A percentile compares a stretch with the other conserved stretches of the same genome.
Conservation (phyloP, 2,329 filamentous ascomycete genomes). For the Emericellopsis atlantica region DNA sequence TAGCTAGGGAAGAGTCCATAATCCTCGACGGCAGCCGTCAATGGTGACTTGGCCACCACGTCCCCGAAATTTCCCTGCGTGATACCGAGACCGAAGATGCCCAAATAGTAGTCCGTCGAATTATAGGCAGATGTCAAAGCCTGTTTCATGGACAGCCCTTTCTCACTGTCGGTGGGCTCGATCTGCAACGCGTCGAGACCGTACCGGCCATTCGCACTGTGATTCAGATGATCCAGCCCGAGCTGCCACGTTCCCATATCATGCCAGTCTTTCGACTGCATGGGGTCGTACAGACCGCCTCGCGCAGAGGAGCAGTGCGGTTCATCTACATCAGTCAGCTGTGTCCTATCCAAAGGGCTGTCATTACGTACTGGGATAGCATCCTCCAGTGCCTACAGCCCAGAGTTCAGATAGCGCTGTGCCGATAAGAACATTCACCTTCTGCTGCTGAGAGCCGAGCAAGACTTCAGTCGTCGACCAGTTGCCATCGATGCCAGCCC, state of each 20-base stretch:
- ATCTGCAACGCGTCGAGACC: slow-evolving; percentile 37
- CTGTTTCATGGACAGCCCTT: slow-evolving; percentile 26
- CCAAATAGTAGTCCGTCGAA: slow-evolving; percentile 40
- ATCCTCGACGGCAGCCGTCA: slow-evolving; percentile 45
- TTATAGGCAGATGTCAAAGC: slow-evolving; percentile 40
- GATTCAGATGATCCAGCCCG: slow-evolving; percentile 44
- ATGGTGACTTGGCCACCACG: slow-evolving; percentile 33
- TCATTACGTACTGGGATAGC: slow-evolving; percentile 28
- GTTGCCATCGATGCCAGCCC: slow-evolving; percentile 53
- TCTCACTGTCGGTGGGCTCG: slow-evolving; percentile 16
- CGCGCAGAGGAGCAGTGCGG: slow-evolving; percentile 40
- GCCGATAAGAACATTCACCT: slow-evolving; percentile 37
- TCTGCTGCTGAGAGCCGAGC: slow-evolving; percentile 25
- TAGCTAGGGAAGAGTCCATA: slow-evolving; percentile 54
- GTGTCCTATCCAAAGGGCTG: not conserved
- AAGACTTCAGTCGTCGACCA: slow-evolving; percentile 58
- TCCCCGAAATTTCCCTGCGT: slow-evolving; percentile 37
- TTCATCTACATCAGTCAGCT: slow-evolving; percentile 20
- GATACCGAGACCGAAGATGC: slow-evolving; percentile 44
- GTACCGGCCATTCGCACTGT: slow-evolving; percentile 50
- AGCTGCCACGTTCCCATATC: slow-evolving; percentile 47
- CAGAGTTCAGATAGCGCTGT: slow-evolving; percentile 61
- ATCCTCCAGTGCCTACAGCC: slow-evolving; percentile 49
- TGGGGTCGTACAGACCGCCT: slow-evolving; percentile 45
- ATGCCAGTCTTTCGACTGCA: slow-evolving; percentile 43